A percentile compares a stretch with the other conserved stretches of the same genome.
Evolutionary conservation across 768 basidiomycete genomes (phyloP).

Genomic region (Trametes coccinea): DNA sequence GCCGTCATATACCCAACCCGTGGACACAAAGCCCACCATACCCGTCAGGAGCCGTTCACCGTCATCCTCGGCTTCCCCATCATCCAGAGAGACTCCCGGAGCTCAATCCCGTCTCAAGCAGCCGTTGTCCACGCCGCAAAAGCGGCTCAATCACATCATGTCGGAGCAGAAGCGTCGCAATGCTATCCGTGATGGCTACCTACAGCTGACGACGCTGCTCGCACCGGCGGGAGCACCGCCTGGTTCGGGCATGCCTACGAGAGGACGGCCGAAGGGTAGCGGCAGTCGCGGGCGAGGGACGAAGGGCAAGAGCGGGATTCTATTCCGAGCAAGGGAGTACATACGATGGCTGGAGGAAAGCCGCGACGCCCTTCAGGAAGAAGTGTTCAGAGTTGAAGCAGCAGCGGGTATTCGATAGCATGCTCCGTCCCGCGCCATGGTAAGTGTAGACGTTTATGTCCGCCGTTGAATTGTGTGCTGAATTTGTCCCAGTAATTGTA

Average conservation of each 20-base stretch:
- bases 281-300: slow-evolving; percentile 55
- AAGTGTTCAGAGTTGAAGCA: slow-evolving; percentile 67
- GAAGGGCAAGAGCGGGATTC: slow-evolving; percentile 87
- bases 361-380: slow-evolving; percentile 63
- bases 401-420: slow-evolving; percentile 55
- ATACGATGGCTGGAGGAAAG: slow-evolving; percentile 86
- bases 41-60: slow-evolving; percentile 12
- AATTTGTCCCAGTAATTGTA: neutral
- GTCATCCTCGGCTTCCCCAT: slow-evolving; percentile 21
- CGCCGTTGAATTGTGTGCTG: neutral
- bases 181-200: slow-evolving; percentile 87
- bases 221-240: slow-evolving; percentile 74
- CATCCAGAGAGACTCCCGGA: slow-evolving; percentile 14
- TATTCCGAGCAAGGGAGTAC: slow-evolving; percentile 86
- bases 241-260: slow-evolving; percentile 67
- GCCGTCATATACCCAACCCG: neutral
- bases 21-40: slow-evolving; percentile 7
- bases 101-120: slow-evolving; percentile 44
- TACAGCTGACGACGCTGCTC: slow-evolving; percentile 79
- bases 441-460: neutral
- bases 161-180: slow-evolving; percentile 93
- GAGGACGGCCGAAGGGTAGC: slow-evolving; percentile 80
- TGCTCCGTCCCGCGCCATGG: neutral
- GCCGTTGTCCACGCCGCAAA: slow-evolving; percentile 80
- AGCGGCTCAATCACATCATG: slow-evolving; percentile 90